Evolutionary conservation across 2,329 filamentous ascomycete genomes (phyloP).

Genomic region (Diaporthe batatas): DNA sequence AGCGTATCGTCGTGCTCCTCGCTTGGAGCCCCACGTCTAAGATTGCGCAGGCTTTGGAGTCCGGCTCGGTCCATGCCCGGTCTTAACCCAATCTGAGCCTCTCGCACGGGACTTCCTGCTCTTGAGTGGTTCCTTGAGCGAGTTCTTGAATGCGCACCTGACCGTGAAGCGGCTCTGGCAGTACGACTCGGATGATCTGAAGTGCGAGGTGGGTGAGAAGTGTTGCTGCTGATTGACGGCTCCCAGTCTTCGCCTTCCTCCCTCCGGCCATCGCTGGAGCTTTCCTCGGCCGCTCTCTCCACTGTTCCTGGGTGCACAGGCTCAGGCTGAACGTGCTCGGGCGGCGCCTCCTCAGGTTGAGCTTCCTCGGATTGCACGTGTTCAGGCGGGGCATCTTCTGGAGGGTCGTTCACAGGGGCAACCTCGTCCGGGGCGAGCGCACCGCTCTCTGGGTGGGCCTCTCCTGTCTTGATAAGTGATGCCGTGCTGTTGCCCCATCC

Average conservation of each 20-base stretch:
- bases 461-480: slow-evolving; percentile 33
- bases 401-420: not conserved
- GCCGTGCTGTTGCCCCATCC: slow-evolving; percentile 42
- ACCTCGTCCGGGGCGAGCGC: not conserved
- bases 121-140: slow-evolving; percentile 29
- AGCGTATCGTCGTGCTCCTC: slow-evolving; percentile 38
- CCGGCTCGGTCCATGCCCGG: slow-evolving; percentile 42
- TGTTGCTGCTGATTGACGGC: not conserved
- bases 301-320: not conserved
- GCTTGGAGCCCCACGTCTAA: slow-evolving; percentile 36
- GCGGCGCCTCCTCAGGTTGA: not conserved
- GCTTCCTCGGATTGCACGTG: not conserved
- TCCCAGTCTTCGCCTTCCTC: slow-evolving; percentile 39
- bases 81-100: slow-evolving; percentile 29
- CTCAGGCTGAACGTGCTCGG: not conserved
- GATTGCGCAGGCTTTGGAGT: slow-evolving; percentile 36
- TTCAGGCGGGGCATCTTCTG: not conserved
- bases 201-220: slow-evolving; percentile 20
- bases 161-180: slow-evolving; percentile 20
- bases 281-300: slow-evolving; percentile 36
- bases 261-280: slow-evolving; percentile 26
- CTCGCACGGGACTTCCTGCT: slow-evolving; percentile 14
- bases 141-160: slow-evolving; percentile 17
- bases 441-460: not conserved
- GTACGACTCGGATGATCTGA: slow-evolving; percentile 20